phyloP scores from a whole-genome alignment of 1,284 basidiomycete species.

The Termitomyces sp. region DNA sequence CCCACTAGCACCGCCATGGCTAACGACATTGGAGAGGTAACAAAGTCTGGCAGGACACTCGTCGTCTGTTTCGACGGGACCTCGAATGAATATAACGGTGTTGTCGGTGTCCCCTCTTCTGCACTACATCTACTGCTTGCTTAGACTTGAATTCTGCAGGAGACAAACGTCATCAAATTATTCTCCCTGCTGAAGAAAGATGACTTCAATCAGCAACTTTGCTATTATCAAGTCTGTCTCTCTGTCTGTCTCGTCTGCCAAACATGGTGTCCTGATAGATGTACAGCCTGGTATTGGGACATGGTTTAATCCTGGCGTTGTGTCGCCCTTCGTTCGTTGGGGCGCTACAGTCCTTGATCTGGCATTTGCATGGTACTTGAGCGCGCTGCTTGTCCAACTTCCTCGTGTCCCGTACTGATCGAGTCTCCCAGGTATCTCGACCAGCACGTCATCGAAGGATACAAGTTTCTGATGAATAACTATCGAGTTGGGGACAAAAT shows the following conservation, averaged over 20 bases:
- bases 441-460: constrained; percentile 57
- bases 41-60: constrained; percentile 34
- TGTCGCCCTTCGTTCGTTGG: constrained; percentile 46
- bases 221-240: constrained; percentile 59
- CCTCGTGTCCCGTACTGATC: not conserved
- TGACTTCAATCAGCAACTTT: constrained; percentile 47
- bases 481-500: constrained; percentile 54
- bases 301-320: constrained; percentile 49
- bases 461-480: constrained; percentile 66
- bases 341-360: constrained; percentile 48
- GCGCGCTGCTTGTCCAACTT: not conserved
- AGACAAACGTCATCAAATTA: constrained; percentile 68
- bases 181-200: constrained; percentile 60
- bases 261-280: not conserved
- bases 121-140: not conserved
- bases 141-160: constrained; percentile 31
- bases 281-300: constrained; percentile 62
- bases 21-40: constrained; percentile 12
- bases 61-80: constrained; percentile 67
- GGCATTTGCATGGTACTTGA: constrained; percentile 54
- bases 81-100: constrained; percentile 38
- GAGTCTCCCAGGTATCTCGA: constrained; percentile 47
- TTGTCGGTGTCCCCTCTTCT: constrained; percentile 22
- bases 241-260: not conserved
- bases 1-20: constrained; percentile 8